Conservation (phyloP, 1,139 yeast species). For the Kodamaea sp. region DNA sequence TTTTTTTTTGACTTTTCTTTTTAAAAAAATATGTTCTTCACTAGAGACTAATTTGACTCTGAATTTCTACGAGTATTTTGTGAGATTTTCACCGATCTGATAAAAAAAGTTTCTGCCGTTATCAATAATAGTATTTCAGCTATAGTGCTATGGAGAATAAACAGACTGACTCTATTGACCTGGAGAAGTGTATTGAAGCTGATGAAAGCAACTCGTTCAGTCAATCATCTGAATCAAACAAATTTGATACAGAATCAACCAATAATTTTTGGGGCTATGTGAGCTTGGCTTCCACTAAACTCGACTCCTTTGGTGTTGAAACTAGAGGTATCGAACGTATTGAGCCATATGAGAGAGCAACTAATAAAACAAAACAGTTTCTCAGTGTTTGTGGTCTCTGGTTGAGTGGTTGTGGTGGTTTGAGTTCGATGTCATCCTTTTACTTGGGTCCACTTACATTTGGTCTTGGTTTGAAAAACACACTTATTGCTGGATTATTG, state of each 20-base stretch:
- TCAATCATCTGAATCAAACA: slow-evolving; percentile 1
- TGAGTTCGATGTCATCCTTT: slow-evolving; percentile 80
- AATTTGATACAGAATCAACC: not conserved
- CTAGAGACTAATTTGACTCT: too few relatives aligned
- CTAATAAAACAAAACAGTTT: slow-evolving; percentile 45
- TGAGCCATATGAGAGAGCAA: slow-evolving; percentile 62
- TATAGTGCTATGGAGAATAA: too few relatives aligned
- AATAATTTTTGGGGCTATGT: slow-evolving; percentile 5
- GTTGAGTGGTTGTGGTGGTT: slow-evolving; percentile 81
- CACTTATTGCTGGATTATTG: slow-evolving; percentile 56
- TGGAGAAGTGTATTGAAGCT: too few relatives aligned
- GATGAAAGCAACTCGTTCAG: too few relatives aligned
- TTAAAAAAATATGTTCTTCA: too few relatives aligned
- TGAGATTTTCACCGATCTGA: too few relatives aligned
- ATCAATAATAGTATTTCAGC: too few relatives aligned
- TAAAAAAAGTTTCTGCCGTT: too few relatives aligned
- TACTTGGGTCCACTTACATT: slow-evolving; percentile 70
- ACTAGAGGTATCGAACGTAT: slow-evolving; percentile 79
- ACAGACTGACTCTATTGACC: too few relatives aligned
- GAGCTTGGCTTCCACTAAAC: slow-evolving; percentile 18
- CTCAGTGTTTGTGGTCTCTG: slow-evolving; percentile 69
- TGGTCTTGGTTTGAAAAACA: slow-evolving; percentile 61
- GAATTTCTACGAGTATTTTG: too few relatives aligned
- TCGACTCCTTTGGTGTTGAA: slow-evolving; percentile 59
- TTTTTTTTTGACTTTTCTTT: slow-evolving; percentile 10